Conservation (phyloP, 352 stramenopile genomes). For the Phytophthora crassamura region DNA sequence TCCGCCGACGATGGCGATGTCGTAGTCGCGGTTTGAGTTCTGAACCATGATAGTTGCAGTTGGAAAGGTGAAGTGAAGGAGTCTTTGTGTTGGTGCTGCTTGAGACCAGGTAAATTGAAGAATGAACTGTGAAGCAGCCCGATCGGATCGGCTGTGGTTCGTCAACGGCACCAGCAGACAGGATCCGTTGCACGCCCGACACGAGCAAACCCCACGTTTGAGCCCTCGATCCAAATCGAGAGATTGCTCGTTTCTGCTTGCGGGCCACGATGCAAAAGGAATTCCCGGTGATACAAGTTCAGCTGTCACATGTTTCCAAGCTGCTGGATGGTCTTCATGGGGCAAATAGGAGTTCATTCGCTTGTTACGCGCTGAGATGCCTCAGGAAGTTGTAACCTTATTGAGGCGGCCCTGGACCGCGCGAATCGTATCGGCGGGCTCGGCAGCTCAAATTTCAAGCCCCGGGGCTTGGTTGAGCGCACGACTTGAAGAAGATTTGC, state of each 20-base stretch:
- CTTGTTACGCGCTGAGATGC: too few relatives aligned
- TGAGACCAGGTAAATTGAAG: slow-evolving; percentile 18
- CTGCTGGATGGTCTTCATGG: too few relatives aligned
- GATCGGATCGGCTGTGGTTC: slow-evolving; percentile 12
- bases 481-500: too few relatives aligned
- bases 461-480: too few relatives aligned
- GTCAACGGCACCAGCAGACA: slow-evolving; percentile 9
- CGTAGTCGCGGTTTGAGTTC: slow-evolving; percentile 29
- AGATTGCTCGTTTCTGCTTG: slow-evolving; percentile 18
- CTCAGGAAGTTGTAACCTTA: too few relatives aligned
- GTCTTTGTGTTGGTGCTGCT: slow-evolving; percentile 13
- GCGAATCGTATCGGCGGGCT: too few relatives aligned
- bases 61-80: not conserved
- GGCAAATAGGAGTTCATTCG: too few relatives aligned
- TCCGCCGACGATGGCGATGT: slow-evolving; percentile 41
- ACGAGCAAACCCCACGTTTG: too few relatives aligned
- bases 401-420: too few relatives aligned
- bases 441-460: too few relatives aligned
- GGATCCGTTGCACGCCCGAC: not conserved
- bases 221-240: too few relatives aligned
- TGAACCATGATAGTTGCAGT: slow-evolving; percentile 19
- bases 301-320: too few relatives aligned
- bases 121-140: slow-evolving; percentile 13
- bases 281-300: slow-evolving; percentile 20
- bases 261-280: slow-evolving; percentile 22